Base-by-base conservation (phyloP, 352 stramenopile species). In the Globisporangium abappressorium region DNA sequence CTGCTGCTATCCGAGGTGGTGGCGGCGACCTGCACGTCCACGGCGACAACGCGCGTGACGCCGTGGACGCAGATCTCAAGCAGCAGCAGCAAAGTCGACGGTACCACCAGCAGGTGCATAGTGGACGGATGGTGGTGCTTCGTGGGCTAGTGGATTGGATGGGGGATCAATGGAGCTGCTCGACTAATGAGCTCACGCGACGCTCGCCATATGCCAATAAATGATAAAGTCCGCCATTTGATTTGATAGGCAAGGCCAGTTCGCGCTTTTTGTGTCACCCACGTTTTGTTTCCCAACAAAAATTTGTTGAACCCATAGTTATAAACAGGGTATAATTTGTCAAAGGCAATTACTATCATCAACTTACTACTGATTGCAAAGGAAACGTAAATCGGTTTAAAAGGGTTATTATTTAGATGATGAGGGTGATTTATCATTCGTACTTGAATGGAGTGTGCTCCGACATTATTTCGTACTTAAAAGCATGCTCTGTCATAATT, bases 1-100 rank as follows among this genome's bases (percentile, higher is more conserved):
- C 6, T 71, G 49, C 65, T 65, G 61, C 30, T 65, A 3, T 30
- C 11, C 7, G 58, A 18, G 33, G 43, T 2, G 4, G 58, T 15
- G 14, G 38, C n/a, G 1, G 38, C 58, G 22, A 64, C 58, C 38
- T 64, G 58, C 0, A 56, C 60, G 60, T 49, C 34, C 34, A 36
- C 47, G 34, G 61, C 49, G 15, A 26, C 18, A 15, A 41, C 54
- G 14, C 7, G 26, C 18, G 28, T 26, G 54, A 41, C 26, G 53
- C 12, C 12, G 30, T 33, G 30, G 4, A 5, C 54, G 18, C 30
- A 59, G 28, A 57, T 26, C 24, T 22, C 15, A 59, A n/a, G 26
- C 20, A 33, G 22, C 54, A 33, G 20, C 51, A 34, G 3, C 24
- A 41, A 2, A 43, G 36, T 43, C 36, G 46, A 54, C 20, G 46